Evolutionary conservation across 148 eudicot genomes (phyloP), one percentile per base, ranked within the genome.

Genomic region (Amaranthus cruentus): DNA sequence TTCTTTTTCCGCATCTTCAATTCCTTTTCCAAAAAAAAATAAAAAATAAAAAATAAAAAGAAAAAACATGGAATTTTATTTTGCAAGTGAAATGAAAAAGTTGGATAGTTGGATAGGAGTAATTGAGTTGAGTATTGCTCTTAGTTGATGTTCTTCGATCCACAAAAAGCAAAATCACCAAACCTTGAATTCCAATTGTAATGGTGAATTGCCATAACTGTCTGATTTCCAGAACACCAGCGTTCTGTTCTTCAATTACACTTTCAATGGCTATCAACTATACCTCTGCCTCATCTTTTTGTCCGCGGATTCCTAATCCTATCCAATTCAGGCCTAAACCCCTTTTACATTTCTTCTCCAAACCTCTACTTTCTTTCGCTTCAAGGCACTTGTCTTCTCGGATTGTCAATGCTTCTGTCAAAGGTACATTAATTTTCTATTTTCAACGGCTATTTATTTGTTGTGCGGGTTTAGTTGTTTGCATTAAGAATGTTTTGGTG

Each of bases 371-470:
- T 77, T 86, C 85, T 65, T 13, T 76, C 73, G 81, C 87, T 6
- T 66, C 71, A 4, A 82, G 72, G 61, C 82, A 77, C 3, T 86
- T 85, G 66, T 85, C 86, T 64, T 81, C 90, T 71, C 87, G 72
- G 44, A 71, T 75, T 62, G 74, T 87, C 63, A 72, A 75, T 81
- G 83, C 89, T 76, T 63, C 72, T 52, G 73, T 59, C n/a, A 71
- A 71, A 71, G 83, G 83, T 80, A 76, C 1, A 9, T 71, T 50
- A 75, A 64, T 54, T 74, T 74, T 46, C 7, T 10, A 52, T 56
- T 10, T 75, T 79, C n/a, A 44, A 9, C 38, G 18, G n/a, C 9
- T 38, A 52, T 13, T 44, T 6, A 55, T n/a, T 66, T 56, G 71
- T 47, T 10, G 2, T 63, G 70, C 72, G 64, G 52, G 4, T 63